Percentiles rank a stretch among this genome's conserved stretches.
phyloP scores from a whole-genome alignment of 805 yeast genomes.

The Candida sonorensis region DNA sequence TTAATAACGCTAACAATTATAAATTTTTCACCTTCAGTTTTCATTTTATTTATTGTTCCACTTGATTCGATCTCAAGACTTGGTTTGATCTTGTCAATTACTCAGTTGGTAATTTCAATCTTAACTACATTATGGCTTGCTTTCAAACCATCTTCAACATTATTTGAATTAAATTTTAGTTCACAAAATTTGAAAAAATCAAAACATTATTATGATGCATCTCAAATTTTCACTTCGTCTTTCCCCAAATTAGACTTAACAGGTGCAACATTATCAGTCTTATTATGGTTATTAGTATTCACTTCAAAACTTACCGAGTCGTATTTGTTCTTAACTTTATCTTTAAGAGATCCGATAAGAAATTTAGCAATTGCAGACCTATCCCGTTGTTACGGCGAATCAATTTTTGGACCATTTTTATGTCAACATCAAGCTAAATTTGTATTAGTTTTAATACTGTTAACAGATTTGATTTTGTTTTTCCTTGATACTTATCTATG shows the following conservation, averaged over 20 bases:
- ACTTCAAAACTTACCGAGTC: conserved; percentile 46
- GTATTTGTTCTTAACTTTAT: conserved; percentile 45
- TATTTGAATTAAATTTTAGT: conserved; percentile 22
- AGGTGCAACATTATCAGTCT: conserved; percentile 33
- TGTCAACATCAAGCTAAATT: conserved; percentile 38
- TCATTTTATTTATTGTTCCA: conserved; percentile 32
- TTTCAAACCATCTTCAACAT: conserved; percentile 30
- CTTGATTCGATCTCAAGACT: conserved; percentile 28
- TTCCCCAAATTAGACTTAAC: conserved; percentile 35
- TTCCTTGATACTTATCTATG: conserved; percentile 51
- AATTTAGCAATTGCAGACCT: conserved; percentile 39
- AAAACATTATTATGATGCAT: conserved; percentile 27
- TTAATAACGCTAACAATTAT: conserved; percentile 27
- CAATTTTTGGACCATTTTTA: conserved; percentile 31
- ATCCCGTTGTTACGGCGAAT: conserved; percentile 38
- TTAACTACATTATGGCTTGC: conserved; percentile 37
- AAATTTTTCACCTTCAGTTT: conserved; percentile 35
- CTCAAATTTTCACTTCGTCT: conserved; percentile 36
- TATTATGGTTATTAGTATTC: conserved; percentile 43
- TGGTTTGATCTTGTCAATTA: conserved; percentile 32
- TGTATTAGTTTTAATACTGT: conserved; percentile 32
- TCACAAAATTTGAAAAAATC: too few relatives aligned
- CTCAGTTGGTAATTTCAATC: conserved; percentile 38
- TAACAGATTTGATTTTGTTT: conserved; percentile 43
- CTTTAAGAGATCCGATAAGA: conserved; percentile 44